Evolutionary conservation across 2,329 filamentous ascomycete genomes (phyloP), one percentile per base, ranked within the genome.

Genomic region (Bipolaris victoriae): DNA sequence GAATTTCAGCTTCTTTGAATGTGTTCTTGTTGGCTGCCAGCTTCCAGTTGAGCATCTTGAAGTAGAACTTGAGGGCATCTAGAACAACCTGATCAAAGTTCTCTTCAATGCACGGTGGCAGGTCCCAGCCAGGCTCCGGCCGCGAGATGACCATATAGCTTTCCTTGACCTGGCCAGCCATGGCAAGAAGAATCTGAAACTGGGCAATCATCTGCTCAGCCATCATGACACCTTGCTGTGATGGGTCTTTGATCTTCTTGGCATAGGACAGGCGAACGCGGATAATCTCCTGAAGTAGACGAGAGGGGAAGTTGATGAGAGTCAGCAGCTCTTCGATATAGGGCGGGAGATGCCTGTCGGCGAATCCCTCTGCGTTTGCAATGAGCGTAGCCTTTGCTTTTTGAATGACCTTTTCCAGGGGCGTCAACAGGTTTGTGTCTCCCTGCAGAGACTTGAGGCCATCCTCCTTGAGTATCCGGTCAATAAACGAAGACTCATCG

Each of bases 11-110:
- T 76, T 99, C 95, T 74, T 98, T 98, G 84, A 99, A 99, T 0
- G 93, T 97, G 78, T 98, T 99, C 76, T 97, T 98, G 81, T 98
- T 98, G 54, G 92, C 91, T 67, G 90, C 93, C 51, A 99, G 82
- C 77, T 98, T 98, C 92, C 93, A 98, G 73, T 98, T 97, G 43
- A 99, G 82, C 85, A 99, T 93, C 76, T 94, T 95, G 83, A 99
- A 99, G 78, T 99, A 99, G 76, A 97, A 98, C 75, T 94, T 96
- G 66, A 99, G 82, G 0, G 94, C 93, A 70, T 97, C 94, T 41
- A 99, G 79, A 9, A 98, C 91, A 16, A 96, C 91, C 33, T 89
- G 85, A 73, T 98, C 95, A 70, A 98, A 99, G 40, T 92, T 92
- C 73, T 99, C 95, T 72, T 98, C 95, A 63, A 99, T 96, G 77